Base-by-base conservation (phyloP, 106 monocot species). In the Vanilla planifolia region DNA sequence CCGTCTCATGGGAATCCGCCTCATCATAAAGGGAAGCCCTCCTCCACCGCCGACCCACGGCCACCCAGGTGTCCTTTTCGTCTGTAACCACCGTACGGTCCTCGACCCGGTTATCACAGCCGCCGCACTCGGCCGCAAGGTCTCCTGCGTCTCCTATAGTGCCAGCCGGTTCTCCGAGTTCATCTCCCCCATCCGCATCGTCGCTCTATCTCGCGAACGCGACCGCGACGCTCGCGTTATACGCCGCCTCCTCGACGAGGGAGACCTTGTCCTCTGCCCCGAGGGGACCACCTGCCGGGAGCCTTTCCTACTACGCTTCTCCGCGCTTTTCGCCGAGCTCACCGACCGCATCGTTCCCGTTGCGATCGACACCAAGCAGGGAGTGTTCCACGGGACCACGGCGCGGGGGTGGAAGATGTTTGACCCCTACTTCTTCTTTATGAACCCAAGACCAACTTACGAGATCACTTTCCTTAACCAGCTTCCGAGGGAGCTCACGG, bases 261-360 rank as follows among this genome's bases (percentile, higher is more conserved):
- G 83, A 0, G 80, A 89, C 56, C 66, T 89, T 11, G 79, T 80
- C 11, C 51, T 89, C 47, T 89, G 83, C 62, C 88, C 88, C 0
- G 88, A 89, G 42, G 88, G 88, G 1, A 89, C 83, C 19, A 89
- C 88, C 3, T 85, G 84, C 65, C 60, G 88, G 16, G 83, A 89
- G 48, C 88, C 88, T 0, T 89, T 89, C 66, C 50, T 89, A 24
- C 62, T 89, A 6, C 50, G 88, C 36, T 89, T 89, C 77, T 74
- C 74, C 26, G 83, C 77, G 10, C 58, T 89, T 9, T 89, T 89
- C 61, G 88, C 83, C 0, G 88, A 89, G 68, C 71, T 89, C 22
- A 80, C 83, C 16, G 88, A 89, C 47, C 48, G 73, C 42, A 83
- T 89, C 43, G 83, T 83, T 6, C 88, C 88, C 25, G 88, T 89